Evolutionary conservation across 1,284 basidiomycete genomes (phyloP).

Genomic region (Marasmius fiardii): DNA sequence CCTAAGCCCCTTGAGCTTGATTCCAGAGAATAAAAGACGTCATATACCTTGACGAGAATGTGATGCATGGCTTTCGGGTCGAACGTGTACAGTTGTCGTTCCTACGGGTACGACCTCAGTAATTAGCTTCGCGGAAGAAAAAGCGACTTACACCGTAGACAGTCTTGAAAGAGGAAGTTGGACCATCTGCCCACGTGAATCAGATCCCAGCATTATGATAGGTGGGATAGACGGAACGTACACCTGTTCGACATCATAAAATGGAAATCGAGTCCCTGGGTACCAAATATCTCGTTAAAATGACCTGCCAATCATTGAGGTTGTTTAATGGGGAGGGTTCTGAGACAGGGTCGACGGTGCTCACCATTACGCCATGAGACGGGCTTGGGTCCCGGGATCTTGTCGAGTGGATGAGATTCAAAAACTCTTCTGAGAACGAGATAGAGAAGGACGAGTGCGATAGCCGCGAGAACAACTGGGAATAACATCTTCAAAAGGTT

Average conservation of each 20-base stretch:
- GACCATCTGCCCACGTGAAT: constrained; percentile 1
- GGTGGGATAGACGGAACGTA: neutral
- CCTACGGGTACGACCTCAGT: constrained; percentile 11
- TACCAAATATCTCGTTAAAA: constrained; percentile 4
- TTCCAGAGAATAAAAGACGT: no score
- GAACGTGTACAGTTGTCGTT: constrained; percentile 24
- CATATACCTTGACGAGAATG: constrained; percentile 26
- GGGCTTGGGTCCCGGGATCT: constrained; percentile 29
- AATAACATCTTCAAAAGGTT: no score
- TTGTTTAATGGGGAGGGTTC: no score
- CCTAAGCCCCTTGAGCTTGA: neutral
- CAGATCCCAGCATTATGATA: neutral
- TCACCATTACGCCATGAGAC: constrained; percentile 25
- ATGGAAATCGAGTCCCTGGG: constrained; percentile 7
- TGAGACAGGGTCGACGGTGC: neutral
- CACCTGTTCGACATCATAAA: constrained; percentile 6
- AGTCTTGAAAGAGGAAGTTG: neutral
- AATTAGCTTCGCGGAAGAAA: neutral
- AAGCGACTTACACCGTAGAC: neutral
- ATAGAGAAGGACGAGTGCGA: no score
- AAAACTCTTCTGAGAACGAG: no score
- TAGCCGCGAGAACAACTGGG: no score
- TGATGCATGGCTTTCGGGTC: constrained; percentile 32
- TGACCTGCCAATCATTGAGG: neutral
- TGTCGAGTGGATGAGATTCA: constrained; percentile 4